Base-by-base conservation (phyloP, 495 filamentous ascomycete genomes). In the Lophiostoma macrostomum region DNA sequence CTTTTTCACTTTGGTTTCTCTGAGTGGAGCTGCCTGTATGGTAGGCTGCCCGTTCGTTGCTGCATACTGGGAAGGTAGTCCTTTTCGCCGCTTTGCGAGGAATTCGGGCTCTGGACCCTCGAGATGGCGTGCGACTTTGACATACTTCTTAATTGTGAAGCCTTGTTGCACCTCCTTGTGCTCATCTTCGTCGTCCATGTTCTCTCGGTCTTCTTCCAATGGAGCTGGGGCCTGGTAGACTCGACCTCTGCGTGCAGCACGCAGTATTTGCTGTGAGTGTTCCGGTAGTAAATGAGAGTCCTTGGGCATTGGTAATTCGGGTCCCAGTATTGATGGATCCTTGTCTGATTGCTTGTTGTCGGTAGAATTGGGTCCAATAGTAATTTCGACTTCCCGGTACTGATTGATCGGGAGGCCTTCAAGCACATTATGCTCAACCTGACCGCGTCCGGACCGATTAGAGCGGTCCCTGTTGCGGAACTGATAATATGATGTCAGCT, bases 351-450 rank as follows among this genome's bases (percentile, higher is more conserved):
- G 30, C 40, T 64, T 76, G 75, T 51, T 71, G 66, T 68, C 78
- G 69, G 63, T 73, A 0, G 76, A 74, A 0, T 81, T 80, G 38
- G 87, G 82, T 43, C 81, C 86, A 57, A 94, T 70, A 29, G 75
- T 86, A 80, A 69, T 71, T 74, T 63, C 84, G 79, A 47, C 81
- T 34, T 64, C 80, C 51, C 85, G 80, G 89, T 91, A 98, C 76
- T 94, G 88, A 51, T 91, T 86, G 39, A 98, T 83, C 16, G 93
- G 93, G 5, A 98, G 76, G 36, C 93, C 90, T 70, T 97, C 91
- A 56, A 95, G 93, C 61, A 96, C 83, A 74, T 98, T 94, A 67
- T 96, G 89, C 62, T 97, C 93, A 36, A 86, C 80, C 65, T 86
- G 84, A 46, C 76, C 78, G 30, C 80, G 73, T 20, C 87, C 83